phyloP scores from a whole-genome alignment of 176 grass and related monocot genomes.

The Musa schizocarpa region DNA sequence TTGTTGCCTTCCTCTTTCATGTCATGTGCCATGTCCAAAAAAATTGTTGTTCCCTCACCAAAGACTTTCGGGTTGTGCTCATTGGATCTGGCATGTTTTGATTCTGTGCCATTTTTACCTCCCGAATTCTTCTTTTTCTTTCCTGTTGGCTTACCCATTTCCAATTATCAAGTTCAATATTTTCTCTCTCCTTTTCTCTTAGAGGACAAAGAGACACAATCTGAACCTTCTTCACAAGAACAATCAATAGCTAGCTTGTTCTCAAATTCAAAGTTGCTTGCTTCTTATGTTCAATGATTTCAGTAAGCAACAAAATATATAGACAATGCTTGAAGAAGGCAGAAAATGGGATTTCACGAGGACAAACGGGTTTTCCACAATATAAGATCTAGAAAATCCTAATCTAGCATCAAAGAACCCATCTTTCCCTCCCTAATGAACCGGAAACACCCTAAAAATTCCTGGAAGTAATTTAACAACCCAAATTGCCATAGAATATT shows the following conservation, averaged over 20 bases:
- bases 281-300: too few species aligned
- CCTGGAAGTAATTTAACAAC: not conserved
- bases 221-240: not conserved
- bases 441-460: not conserved
- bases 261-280: too few species aligned
- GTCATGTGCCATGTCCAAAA: slow-evolving; percentile 63
- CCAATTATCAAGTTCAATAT: not conserved
- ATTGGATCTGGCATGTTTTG: slow-evolving; percentile 30
- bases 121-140: slow-evolving; percentile 49
- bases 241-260: not conserved
- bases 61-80: slow-evolving; percentile 35
- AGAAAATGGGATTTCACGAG: too few species aligned
- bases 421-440: not conserved
- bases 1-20: slow-evolving; percentile 77
- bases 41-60: slow-evolving; percentile 60
- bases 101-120: slow-evolving; percentile 30
- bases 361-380: too few species aligned
- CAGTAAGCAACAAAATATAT: not conserved
- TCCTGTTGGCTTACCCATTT: slow-evolving; percentile 70
- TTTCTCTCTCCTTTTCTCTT: not conserved
- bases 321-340: not conserved
- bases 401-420: too few species aligned
- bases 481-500: not conserved
- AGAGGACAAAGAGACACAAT: not conserved
- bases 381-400: too few species aligned